Evolutionary conservation across 345 rosid species (phyloP), one percentile per base, ranked within the genome.

Genomic region (Citrus mangshanensis): DNA sequence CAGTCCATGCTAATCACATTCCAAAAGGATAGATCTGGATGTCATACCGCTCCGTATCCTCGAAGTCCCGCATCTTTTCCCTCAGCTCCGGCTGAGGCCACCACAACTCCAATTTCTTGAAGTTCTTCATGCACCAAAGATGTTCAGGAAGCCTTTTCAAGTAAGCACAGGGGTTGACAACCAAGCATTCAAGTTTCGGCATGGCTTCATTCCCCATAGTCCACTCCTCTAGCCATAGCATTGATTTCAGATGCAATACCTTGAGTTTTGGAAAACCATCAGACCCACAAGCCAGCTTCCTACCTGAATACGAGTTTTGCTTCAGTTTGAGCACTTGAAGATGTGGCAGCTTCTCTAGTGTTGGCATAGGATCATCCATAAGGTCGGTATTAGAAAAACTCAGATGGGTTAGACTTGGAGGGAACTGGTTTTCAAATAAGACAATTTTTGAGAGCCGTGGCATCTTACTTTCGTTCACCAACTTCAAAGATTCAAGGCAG

Each of bases 201-300:
- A 46, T 46, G 9, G 73, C 63, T 72, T 24, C 63, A 9, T 37
- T 4, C 42, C 22, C 40, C 38, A 18, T 51, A 18, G 27, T 72
- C 75, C 75, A 72, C 27, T 72, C 74, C 25, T 70, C 74, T 10
- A 70, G 35, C 74, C 74, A 70, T 19, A 42, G 24, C 38, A 70
- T 12, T 32, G 63, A 72, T 72, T 72, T 54, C 40, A 72, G 75
- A 72, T 54, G 75, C 62, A 72, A 72, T 5, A 73, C 3, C 40
- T 35, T n/a, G 5, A 56, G 76, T 22, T n/a, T 38, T 3, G 54
- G 54, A 7, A 73, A 73, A 6, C 76, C 66, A 22, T 42, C 14
- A 0, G 16, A 13, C 28, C 1, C 10, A 35, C 76, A 73, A 73
- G 32, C 51, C 64, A 73, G 21, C 27, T n/a, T 73, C 6, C 66